phyloP scores from a whole-genome alignment of 2,329 filamentous ascomycete genomes.

The Fusarium torulosum region DNA sequence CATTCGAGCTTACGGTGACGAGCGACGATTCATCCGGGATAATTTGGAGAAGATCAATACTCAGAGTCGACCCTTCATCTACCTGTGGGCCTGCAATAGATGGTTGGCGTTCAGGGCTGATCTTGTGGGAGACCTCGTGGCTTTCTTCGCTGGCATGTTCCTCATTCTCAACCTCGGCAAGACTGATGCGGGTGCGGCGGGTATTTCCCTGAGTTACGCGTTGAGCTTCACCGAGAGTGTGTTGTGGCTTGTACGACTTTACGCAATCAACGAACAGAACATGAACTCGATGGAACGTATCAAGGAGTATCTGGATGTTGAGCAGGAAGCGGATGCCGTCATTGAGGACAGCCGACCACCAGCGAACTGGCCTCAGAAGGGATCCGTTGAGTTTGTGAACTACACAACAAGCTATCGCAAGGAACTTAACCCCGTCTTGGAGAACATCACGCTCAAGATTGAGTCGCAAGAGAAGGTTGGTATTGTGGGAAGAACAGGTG shows the following conservation, averaged over 20 bases:
- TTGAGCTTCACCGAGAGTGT: slow-evolving; percentile 98
- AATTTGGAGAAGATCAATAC: slow-evolving; percentile 90
- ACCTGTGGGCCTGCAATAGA: slow-evolving; percentile 94
- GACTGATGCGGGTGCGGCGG: slow-evolving; percentile 91
- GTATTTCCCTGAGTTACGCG: slow-evolving; percentile 94
- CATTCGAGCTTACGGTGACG: slow-evolving; percentile 95
- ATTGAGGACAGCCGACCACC: slow-evolving; percentile 83
- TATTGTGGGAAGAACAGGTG: slow-evolving; percentile 94
- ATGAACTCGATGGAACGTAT: slow-evolving; percentile 99
- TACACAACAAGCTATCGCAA: slow-evolving; percentile 91
- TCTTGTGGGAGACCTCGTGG: slow-evolving; percentile 87
- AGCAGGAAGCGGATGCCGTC: slow-evolving; percentile 87
- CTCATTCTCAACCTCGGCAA: slow-evolving; percentile 85
- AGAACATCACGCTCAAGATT: slow-evolving; percentile 87
- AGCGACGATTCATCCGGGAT: slow-evolving; percentile 91
- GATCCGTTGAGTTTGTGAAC: slow-evolving; percentile 86
- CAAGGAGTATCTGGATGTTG: slow-evolving; percentile 96
- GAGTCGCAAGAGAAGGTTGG: slow-evolving; percentile 90
- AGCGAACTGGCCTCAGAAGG: slow-evolving; percentile 85
- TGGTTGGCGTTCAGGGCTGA: slow-evolving; percentile 97
- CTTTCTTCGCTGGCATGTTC: slow-evolving; percentile 94
- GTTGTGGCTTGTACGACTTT: slow-evolving; percentile 93
- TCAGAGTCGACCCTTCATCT: slow-evolving; percentile 94
- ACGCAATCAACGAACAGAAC: slow-evolving; percentile 96
- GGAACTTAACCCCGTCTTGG: slow-evolving; percentile 89